Percentiles rank a stretch among this genome's conserved stretches.
Evolutionary conservation across 495 filamentous ascomycete species (phyloP).

Genomic region (Penicillium angulare): DNA sequence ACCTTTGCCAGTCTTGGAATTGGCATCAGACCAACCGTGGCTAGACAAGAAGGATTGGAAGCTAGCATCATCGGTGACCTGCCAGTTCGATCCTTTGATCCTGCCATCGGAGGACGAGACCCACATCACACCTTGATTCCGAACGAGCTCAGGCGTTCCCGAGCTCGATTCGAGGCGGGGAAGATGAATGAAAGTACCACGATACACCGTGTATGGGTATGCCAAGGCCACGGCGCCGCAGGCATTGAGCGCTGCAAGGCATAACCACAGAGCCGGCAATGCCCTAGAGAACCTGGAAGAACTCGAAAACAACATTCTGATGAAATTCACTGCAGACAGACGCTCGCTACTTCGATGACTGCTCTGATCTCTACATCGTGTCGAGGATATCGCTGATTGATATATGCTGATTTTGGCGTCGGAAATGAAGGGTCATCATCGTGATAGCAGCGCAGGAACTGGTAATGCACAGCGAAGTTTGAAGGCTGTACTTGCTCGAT

Average conservation of each 20-base stretch:
- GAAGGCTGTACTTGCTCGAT: conserved; percentile 15
- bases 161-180: conserved; percentile 23
- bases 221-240: conserved; percentile 13
- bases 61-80: conserved; percentile 30
- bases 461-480: background rate
- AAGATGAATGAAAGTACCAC: conserved; percentile 48
- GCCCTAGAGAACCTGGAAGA: conserved; percentile 3
- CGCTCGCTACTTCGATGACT: conserved; percentile 4
- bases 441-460: background rate
- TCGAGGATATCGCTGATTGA: conserved; percentile 5
- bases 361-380: conserved; percentile 4
- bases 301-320: conserved; percentile 7
- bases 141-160: conserved; percentile 24
- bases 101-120: conserved; percentile 61
- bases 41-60: conserved; percentile 42
- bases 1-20: background rate
- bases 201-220: conserved; percentile 35
- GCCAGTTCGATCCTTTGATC: conserved; percentile 50
- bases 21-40: conserved; percentile 40
- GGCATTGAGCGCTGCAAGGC: conserved; percentile 6
- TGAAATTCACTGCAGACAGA: conserved; percentile 1
- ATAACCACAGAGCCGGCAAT: conserved; percentile 1
- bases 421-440: conserved; percentile 5
- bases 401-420: conserved; percentile 4
- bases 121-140: conserved; percentile 58